Conservation (phyloP, 805 yeast species). For the Barnettozyma siamensis region DNA sequence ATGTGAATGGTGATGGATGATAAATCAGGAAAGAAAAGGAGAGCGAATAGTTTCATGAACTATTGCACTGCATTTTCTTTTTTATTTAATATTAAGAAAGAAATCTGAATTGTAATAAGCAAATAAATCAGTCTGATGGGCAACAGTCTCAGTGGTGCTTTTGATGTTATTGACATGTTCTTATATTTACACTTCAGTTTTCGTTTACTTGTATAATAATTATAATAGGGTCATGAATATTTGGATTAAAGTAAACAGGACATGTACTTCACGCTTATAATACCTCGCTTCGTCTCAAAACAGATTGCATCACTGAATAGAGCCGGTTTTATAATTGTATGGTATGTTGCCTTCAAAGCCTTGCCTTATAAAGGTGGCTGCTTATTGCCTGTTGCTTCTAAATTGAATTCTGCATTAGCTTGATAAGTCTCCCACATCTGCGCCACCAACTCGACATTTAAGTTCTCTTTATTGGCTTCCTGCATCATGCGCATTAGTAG, state of each 20-base stretch:
- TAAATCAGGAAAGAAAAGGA: too few species aligned
- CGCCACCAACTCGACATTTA: slow-evolving; percentile 63
- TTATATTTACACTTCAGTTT: background rate
- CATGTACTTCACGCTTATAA: background rate
- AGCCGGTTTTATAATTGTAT: background rate
- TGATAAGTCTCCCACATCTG: slow-evolving; percentile 78
- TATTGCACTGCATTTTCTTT: too few species aligned
- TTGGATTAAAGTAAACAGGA: background rate
- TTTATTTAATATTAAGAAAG: too few species aligned
- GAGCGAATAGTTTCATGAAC: too few species aligned
- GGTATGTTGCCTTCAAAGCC: too few species aligned
- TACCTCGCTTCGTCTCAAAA: background rate
- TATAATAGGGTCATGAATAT: slow-evolving; percentile 1
- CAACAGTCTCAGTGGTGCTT: background rate
- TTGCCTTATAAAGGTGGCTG: slow-evolving; percentile 46
- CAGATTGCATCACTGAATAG: background rate
- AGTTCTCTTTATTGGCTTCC: slow-evolving; percentile 58
- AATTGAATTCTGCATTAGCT: slow-evolving; percentile 62
- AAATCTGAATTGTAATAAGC: too few species aligned
- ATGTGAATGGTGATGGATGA: too few species aligned
- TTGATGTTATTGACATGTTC: too few species aligned
- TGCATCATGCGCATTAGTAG: slow-evolving; percentile 5
- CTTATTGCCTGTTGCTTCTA: slow-evolving; percentile 59
- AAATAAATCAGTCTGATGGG: background rate
- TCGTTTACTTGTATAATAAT: background rate